Evolutionary conservation across 345 rosid species (phyloP).

Genomic region (Luvunga scandens): DNA sequence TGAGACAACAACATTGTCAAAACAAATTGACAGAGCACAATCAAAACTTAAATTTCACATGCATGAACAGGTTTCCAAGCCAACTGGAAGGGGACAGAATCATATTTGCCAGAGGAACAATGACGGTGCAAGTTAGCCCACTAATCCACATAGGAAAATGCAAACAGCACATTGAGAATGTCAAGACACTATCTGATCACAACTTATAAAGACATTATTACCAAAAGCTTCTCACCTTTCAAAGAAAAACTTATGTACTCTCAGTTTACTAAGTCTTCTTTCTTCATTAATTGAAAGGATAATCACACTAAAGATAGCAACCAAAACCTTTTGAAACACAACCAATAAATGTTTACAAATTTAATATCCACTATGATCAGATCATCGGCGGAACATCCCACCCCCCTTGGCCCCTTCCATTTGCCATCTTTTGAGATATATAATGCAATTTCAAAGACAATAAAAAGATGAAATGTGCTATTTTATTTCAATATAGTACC

Average conservation of each 20-base stretch:
- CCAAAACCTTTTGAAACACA: neutral
- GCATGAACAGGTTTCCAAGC: neutral
- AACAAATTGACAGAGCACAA: neutral
- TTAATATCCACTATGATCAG: neutral
- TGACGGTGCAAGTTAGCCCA: neutral
- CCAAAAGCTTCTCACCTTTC: too few species aligned
- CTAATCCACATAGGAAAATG: neutral
- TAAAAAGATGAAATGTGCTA: neutral
- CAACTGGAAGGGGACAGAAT: neutral
- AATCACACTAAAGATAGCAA: neutral
- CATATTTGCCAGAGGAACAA: slow-evolving; percentile 5
- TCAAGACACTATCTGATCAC: neutral
- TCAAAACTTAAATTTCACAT: slow-evolving; percentile 5
- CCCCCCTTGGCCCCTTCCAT: neutral
- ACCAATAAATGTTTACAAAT: neutral
- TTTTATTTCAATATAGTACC: neutral
- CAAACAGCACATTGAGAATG: neutral
- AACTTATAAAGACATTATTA: neutral
- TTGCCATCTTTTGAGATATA: neutral
- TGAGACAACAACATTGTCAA: neutral
- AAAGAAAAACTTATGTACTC: too few species aligned
- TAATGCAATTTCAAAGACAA: neutral
- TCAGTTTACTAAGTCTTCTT: too few species aligned
- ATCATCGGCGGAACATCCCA: neutral
- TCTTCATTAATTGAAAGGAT: too few species aligned